phyloP scores from a whole-genome alignment of 306 rosid genomes.

The Fragaria iinumae region DNA sequence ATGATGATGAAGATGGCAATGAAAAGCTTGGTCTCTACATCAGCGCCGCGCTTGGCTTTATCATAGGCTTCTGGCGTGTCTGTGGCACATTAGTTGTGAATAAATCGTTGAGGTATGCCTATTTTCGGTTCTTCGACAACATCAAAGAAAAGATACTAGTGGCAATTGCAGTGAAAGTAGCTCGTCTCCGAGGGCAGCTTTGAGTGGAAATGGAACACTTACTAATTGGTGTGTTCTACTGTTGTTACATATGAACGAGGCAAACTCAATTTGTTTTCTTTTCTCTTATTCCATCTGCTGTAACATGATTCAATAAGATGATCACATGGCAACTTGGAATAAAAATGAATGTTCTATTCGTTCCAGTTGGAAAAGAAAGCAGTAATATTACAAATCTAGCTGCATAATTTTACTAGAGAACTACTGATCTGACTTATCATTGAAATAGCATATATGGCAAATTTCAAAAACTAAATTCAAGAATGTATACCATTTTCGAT shows the following conservation, averaged over 20 bases:
- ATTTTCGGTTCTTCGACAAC: neutral
- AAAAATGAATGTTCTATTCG: no score
- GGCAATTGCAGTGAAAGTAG: neutral
- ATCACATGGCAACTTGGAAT: neutral
- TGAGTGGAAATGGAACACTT: neutral
- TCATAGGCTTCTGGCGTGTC: neutral
- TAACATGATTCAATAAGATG: neutral
- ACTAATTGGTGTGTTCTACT: neutral
- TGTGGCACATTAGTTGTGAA: neutral
- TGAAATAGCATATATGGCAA: no score
- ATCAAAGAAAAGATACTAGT: neutral
- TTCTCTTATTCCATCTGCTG: neutral
- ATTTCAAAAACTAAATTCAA: no score
- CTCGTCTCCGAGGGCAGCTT: no score
- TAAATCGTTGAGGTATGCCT: slow-evolving; percentile 7
- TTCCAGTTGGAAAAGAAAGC: neutral
- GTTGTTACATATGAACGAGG: neutral
- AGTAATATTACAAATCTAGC: no score
- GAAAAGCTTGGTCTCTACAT: neutral
- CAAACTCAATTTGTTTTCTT: neutral
- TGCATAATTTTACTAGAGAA: no score
- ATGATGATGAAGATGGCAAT: neutral
- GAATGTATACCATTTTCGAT: no score
- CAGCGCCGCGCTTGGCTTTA: neutral
- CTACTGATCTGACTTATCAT: no score